Evolutionary conservation across 257 asterid species (phyloP), one percentile per base, ranked within the genome.

Genomic region (Phtheirospermum japonicum): DNA sequence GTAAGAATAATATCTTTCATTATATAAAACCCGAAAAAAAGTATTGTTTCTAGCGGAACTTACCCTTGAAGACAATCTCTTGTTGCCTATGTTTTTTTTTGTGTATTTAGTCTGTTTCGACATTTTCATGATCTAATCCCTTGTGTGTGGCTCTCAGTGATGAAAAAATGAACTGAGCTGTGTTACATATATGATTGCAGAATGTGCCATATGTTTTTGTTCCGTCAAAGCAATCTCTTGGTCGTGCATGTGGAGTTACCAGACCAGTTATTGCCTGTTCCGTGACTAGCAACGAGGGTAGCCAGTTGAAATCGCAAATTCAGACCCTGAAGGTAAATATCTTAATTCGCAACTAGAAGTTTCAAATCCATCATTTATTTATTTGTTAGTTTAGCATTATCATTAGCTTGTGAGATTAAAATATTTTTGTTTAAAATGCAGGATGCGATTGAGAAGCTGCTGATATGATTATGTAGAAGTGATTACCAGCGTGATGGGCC

Each of bases 241-340:
- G 97, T 32, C 79, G 97, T 8, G 97, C 97, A 20, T 90, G 97
- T 75, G 95, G 97, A 48, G 95, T 90, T 30, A 86, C 95, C 5
- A 79, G 97, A 34, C 97, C 97, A 0, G 97, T 90, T 16, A 90
- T 90, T 60, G 85, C 95, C 8, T 87, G 95, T 72, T 90, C 97
- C 0, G 95, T 87, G 55, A 90, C 97, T 0, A 80, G 87, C 83
- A 90, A 90, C 0, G 95, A 90, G 63, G 90, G 92, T 56, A 87
- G 97, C 73, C 95, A 90, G 68, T 75, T 87, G 95, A 90, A 78
- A 80, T 69, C 95, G 66, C 95, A 90, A 82, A 90, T 87, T 55
- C 94, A 79, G 77, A 86, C 83, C 63, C 64, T 90, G 64, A 87
- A 87, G 94, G 97, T 86, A 66, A 32, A 28, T 11, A 11, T 19